Evolutionary conservation across 371 early-diverging fungal genomes (phyloP), one percentile per base, ranked within the genome.

Genomic region (Funneliformis caledonium): DNA sequence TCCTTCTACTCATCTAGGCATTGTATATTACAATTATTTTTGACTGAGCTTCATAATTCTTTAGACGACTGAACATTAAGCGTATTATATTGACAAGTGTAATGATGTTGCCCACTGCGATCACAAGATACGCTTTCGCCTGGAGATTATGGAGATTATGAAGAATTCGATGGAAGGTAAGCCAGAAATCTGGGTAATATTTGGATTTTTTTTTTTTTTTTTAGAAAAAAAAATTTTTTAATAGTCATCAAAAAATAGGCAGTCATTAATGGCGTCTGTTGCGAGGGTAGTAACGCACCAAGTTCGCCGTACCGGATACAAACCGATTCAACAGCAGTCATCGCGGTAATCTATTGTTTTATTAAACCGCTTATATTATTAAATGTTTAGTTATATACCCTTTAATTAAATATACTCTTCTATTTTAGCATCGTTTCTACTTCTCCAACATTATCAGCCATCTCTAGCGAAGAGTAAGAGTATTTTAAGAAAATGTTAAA

Each of bases 131-230:
- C 72, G 12, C 10, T n/a, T 59, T 4, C 59, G 12, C 68, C 12
- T 68, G 37, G 37, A 16, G 16, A 14, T 19, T 52, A 9, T 42
- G 37, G 14, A 22, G 75, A 74, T 10, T 60, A 74, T 74, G 75
- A 74, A 33, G 75, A 74, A 74, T 33, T 37, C 26, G 75, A 74
- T 60, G 26, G 45, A 74, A 74, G 8, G 75, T 74, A 43, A 56
- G 68, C 2, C 42, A 37, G 16, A 0, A 65, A n/a, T 42, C 37
- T 37, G 37, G 37, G 37, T 37, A 37, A 37, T 37, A 37, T 37
- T 37, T 37, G 37, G 37, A 37, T 2, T 2, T 37, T 37, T 37
- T 37, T 37, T 37, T 37, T 37, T 37, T 37, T 37, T 37, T 19
- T 61, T 8, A 19, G 10, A 61, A 61, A 37, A 22, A 4, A 37